A percentile compares a stretch with the other conserved stretches of the same genome.
Evolutionary conservation across 352 stramenopile genomes (phyloP).

Genomic region (Blastocystis sp.): DNA sequence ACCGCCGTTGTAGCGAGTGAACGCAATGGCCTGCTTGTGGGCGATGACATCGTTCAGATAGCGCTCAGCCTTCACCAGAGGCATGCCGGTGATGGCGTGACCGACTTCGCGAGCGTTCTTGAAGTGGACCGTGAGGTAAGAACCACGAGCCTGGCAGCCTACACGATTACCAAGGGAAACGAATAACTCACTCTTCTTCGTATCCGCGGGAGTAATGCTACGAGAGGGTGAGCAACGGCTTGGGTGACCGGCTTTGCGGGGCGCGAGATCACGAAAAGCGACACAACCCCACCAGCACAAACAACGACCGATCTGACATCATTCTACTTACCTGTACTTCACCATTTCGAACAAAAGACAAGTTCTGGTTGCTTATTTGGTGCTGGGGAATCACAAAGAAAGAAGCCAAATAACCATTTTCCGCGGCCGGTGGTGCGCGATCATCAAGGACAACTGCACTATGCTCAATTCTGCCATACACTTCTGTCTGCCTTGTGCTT

Average conservation of each 20-base stretch:
- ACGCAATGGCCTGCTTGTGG: too few relatives aligned
- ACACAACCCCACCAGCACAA: neutral
- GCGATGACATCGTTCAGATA: too few relatives aligned
- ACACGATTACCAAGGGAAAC: neutral
- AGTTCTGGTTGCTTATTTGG: conserved; percentile 29
- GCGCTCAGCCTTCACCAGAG: too few relatives aligned
- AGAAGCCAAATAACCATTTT: neutral
- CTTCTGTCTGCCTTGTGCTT: conserved; percentile 62
- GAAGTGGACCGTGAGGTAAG: neutral
- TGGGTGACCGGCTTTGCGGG: too few relatives aligned
- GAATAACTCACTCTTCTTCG: neutral
- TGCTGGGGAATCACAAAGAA: neutral
- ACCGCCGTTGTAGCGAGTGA: too few relatives aligned
- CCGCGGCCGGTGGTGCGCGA: neutral
- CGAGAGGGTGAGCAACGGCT: neutral
- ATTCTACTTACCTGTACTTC: conserved; percentile 38
- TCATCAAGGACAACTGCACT: neutral
- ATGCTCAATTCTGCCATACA: neutral
- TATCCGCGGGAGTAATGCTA: conserved; percentile 30
- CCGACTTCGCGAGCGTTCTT: conserved; percentile 22
- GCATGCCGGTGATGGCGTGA: neutral
- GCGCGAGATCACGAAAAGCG: neutral
- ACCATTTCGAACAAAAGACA: conserved; percentile 34
- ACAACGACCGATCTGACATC: neutral
- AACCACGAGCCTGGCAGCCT: neutral